These are phyloP conservation scores for Fusarium torreyae DNA, from an alignment of 2,329 filamentous ascomycete genomes.

Conservation along the genomic window DNA sequence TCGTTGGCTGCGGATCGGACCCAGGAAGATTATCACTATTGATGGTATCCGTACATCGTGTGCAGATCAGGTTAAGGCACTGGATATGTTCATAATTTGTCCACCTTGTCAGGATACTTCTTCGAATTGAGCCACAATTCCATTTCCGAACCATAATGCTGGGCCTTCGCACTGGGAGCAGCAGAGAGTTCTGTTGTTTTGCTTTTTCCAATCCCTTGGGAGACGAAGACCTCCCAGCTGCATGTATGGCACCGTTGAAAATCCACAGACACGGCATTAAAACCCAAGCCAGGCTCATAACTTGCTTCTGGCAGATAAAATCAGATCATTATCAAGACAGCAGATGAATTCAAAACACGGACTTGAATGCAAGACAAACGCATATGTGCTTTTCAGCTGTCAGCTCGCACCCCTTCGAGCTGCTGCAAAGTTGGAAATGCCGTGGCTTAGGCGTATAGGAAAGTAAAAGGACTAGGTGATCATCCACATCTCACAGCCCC, in stretches of 20 bases:
- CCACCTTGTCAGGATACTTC: neutral
- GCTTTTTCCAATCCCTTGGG: slow-evolving; percentile 26
- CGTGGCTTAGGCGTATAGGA: neutral
- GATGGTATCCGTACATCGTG: neutral
- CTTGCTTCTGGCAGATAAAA: slow-evolving; percentile 30
- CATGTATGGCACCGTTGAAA: slow-evolving; percentile 10
- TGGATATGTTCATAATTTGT: neutral
- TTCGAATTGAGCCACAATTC: neutral
- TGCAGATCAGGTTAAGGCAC: neutral
- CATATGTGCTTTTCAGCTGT: slow-evolving; percentile 10
- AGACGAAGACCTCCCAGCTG: slow-evolving; percentile 15
- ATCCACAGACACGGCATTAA: slow-evolving; percentile 6
- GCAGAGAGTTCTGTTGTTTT: slow-evolving; percentile 9
- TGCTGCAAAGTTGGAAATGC: neutral
- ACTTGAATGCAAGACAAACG: slow-evolving; percentile 7
- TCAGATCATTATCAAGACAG: slow-evolving; percentile 32
- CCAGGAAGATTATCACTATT: neutral
- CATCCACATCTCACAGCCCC: slow-evolving; percentile 3
- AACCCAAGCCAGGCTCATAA: slow-evolving; percentile 6
- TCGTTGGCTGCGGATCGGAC: slow-evolving; percentile 12
- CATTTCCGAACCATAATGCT: neutral
- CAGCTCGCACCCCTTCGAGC: neutral
- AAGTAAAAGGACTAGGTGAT: neutral
- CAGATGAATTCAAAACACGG: slow-evolving; percentile 12
- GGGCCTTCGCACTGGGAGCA: slow-evolving; percentile 5